Percentiles rank a stretch among this genome's conserved stretches.
These are phyloP conservation scores for Fusarium staphyleae DNA, from an alignment of 2,329 filamentous ascomycete species.

Conservation along the genomic window DNA sequence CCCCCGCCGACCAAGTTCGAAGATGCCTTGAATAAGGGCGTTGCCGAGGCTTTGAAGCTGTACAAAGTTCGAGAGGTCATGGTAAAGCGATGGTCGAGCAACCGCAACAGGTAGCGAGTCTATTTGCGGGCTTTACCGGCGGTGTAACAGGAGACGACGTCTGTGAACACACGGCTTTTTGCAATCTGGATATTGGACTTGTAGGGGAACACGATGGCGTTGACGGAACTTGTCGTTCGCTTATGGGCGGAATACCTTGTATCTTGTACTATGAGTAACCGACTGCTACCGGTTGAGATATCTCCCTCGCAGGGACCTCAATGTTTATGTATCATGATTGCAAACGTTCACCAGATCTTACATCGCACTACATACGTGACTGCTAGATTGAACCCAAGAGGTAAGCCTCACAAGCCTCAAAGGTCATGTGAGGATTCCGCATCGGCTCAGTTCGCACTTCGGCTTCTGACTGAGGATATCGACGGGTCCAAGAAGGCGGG, in stretches of 20 bases:
- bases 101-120: conserved; percentile 64
- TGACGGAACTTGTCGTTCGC: conserved; percentile 6
- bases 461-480: conserved; percentile 29
- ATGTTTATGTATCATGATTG: conserved; percentile 2
- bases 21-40: conserved; percentile 57
- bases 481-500: conserved; percentile 34
- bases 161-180: conserved; percentile 6
- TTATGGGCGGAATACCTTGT: conserved; percentile 5
- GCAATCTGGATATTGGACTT: not conserved
- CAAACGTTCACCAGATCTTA: not conserved
- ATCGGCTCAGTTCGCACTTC: conserved; percentile 13
- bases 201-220: conserved; percentile 18
- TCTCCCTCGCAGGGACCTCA: not conserved
- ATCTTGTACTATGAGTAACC: conserved; percentile 13
- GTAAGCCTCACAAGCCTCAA: conserved; percentile 1
- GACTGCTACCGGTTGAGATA: not conserved
- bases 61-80: conserved; percentile 84
- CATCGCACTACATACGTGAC: not conserved
- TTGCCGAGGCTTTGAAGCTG: conserved; percentile 67
- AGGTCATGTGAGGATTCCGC: not conserved
- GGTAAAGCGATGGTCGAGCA: conserved; percentile 83
- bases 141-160: not conserved
- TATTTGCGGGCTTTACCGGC: not conserved
- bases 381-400: not conserved
- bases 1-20: conserved; percentile 68